Conservation (phyloP, 441 rosid species). For the Jatropha multifida region DNA sequence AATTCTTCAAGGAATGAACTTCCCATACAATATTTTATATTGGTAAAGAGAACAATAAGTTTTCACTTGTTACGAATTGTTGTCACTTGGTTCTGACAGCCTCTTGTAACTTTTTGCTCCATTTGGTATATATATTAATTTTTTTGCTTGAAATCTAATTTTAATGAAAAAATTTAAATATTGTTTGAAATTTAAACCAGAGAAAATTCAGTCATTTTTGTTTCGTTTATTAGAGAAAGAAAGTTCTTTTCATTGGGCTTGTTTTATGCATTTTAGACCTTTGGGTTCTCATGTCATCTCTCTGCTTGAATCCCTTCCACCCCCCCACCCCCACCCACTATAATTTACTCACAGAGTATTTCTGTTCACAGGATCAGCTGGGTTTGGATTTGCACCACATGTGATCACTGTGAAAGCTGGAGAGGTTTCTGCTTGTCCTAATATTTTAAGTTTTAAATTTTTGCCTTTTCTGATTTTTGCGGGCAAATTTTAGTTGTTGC, state of each 20-base stretch:
- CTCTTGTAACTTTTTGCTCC: not conserved
- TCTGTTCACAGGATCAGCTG: constrained; percentile 60
- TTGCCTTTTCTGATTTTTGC: constrained; percentile 7
- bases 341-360: constrained; percentile 16
- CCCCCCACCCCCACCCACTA: not conserved
- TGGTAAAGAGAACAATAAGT: no score
- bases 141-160: not conserved
- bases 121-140: not conserved
- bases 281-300: not conserved
- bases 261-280: not conserved
- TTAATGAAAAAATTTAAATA: not conserved
- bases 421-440: constrained; percentile 57
- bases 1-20: not conserved
- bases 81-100: not conserved
- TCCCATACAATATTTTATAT: not conserved
- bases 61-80: not conserved
- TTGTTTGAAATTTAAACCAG: not conserved
- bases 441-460: constrained; percentile 11
- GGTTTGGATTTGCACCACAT: constrained; percentile 80
- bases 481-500: constrained; percentile 3
- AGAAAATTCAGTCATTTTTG: not conserved
- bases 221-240: not conserved
- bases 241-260: not conserved
- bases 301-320: not conserved
- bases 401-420: constrained; percentile 74